Percentiles rank a stretch among this genome's conserved stretches.
These are phyloP conservation scores for Colletotrichum australisinense DNA, from an alignment of 2,329 filamentous ascomycete genomes.

Conservation along the genomic window DNA sequence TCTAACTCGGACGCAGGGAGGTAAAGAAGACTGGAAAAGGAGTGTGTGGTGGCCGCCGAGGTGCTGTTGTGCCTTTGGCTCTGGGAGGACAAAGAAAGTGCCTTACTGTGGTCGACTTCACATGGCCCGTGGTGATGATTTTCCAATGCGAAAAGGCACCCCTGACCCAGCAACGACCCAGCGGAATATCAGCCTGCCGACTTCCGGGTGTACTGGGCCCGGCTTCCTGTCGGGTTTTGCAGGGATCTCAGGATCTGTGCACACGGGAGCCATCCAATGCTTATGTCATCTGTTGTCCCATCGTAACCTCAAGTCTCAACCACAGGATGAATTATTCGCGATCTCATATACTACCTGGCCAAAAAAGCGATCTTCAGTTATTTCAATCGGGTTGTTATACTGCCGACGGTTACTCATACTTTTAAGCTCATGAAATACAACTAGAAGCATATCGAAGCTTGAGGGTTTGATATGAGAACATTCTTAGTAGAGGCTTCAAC, in stretches of 20 bases:
- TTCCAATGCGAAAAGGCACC: constrained; percentile 25
- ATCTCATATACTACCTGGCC: too few species aligned
- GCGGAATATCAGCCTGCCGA: constrained; percentile 12
- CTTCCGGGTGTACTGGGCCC: neutral
- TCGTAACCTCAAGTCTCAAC: too few species aligned
- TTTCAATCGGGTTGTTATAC: too few species aligned
- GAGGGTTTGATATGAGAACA: too few species aligned
- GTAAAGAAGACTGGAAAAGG: neutral
- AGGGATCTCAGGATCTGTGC: neutral
- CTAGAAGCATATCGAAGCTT: too few species aligned
- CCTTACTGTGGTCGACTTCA: constrained; percentile 2
- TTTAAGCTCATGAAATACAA: too few species aligned
- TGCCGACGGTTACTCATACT: too few species aligned
- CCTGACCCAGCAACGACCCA: constrained; percentile 26
- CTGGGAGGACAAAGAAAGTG: neutral
- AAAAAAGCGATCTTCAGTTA: too few species aligned
- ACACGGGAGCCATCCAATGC: too few species aligned
- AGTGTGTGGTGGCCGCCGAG: constrained; percentile 14
- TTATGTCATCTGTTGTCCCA: too few species aligned
- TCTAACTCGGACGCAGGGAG: neutral
- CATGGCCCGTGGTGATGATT: constrained; percentile 23
- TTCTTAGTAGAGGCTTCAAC: too few species aligned
- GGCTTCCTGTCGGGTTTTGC: neutral
- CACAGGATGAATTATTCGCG: too few species aligned
- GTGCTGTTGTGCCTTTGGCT: constrained; percentile 29